Evolutionary conservation across 352 stramenopile species (phyloP), one percentile per base, ranked within the genome.

Genomic region (Pythium periplocum): DNA sequence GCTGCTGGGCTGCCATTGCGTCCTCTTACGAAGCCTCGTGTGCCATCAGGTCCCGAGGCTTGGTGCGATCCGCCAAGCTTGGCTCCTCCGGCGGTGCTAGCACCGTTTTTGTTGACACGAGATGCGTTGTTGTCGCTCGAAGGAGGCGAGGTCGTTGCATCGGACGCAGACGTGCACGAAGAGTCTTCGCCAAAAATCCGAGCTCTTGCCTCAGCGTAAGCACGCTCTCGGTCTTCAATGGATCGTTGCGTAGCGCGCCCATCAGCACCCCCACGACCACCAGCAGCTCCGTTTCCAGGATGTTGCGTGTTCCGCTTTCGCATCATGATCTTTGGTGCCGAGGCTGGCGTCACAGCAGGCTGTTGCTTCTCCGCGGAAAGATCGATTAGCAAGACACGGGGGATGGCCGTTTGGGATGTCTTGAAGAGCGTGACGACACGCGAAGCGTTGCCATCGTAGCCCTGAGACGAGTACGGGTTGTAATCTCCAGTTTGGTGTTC

Each of bases 151-250:
- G 53, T 48, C 3, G 57, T 40, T 12, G 59, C 58, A n/a, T 64
- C 45, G 9, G 59, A 67, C 7, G 64, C 57, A 8, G 68, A 62
- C 26, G 60, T 62, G 3, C 58, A 51, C 31, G 65, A 69, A 39
- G 43, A 71, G 31, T 84, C 78, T 49, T 89, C 75, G 52, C 86
- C 82, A 75, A 98, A 98, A 58, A 98, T 98, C 8, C 94, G 78
- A n/a, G 94, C 94, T 37, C 94, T 71, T 7, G 94, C 92, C 63
- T 98, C 94, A 4, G 92, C 94, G 59, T 98, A 98, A 17, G 87
- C 89, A 11, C 86, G 87, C 72, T 98, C 94, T 30, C 90, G 93
- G 66, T 98, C 94, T 57, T 93, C 76, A 43, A 98, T 91, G 12
- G 86, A 86, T 1, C 84, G 79, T 44, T 76, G 72, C 0, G 62